phyloP scores from a whole-genome alignment of 305 asterid genomes.

The Rubia balearica region DNA sequence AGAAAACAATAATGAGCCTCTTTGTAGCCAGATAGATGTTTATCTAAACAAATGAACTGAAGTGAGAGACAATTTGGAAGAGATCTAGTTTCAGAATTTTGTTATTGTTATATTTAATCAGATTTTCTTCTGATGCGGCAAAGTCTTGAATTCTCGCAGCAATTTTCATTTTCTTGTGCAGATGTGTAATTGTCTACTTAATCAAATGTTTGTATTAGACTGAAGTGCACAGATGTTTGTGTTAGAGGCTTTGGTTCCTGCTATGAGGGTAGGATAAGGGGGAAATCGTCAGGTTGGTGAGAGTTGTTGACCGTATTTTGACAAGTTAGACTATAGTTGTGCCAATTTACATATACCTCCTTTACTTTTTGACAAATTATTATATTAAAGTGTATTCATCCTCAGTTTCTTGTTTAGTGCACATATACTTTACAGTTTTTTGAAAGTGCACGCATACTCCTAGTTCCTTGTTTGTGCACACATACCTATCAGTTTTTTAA shows the following conservation, averaged over 20 bases:
- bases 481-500: no score
- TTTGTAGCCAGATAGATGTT: not conserved
- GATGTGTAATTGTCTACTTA: not conserved
- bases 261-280: no score
- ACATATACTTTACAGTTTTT: no score
- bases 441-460: no score
- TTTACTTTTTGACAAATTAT: no score
- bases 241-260: no score
- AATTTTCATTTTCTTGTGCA: not conserved
- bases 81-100: not conserved
- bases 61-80: slow-evolving; percentile 2
- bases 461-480: no score
- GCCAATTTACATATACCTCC: no score
- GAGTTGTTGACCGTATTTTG: not conserved
- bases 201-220: not conserved
- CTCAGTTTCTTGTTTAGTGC: no score
- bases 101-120: not conserved
- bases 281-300: not conserved
- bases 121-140: not conserved
- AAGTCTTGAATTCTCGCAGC: not conserved
- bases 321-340: no score
- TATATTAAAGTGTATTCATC: no score
- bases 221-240: not conserved
- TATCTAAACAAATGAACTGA: not conserved
- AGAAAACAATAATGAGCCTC: slow-evolving; percentile 47